phyloP scores from a whole-genome alignment of 495 filamentous ascomycete genomes.

The Neurospora tetrasperma region DNA sequence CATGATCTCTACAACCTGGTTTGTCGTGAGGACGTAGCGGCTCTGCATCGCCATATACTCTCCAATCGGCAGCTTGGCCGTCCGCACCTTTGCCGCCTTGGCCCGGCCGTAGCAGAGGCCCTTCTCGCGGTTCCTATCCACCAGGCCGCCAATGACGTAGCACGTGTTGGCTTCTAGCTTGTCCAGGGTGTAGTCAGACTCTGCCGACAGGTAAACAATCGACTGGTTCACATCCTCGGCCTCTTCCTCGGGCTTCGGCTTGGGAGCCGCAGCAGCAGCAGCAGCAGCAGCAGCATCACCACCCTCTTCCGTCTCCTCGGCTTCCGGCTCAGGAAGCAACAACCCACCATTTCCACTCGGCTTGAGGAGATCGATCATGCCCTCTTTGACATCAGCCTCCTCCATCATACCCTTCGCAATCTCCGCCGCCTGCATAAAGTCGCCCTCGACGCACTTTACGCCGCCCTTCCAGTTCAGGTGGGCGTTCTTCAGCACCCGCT shows the following conservation, averaged over 20 bases:
- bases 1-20: slow-evolving; percentile 97
- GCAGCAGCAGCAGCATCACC: not conserved
- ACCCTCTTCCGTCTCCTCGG: slow-evolving; percentile 6
- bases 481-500: slow-evolving; percentile 55
- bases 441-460: slow-evolving; percentile 55
- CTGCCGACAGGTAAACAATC: slow-evolving; percentile 79
- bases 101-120: slow-evolving; percentile 83
- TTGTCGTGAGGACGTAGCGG: slow-evolving; percentile 75
- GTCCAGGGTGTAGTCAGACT: slow-evolving; percentile 71
- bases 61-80: slow-evolving; percentile 84
- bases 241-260: slow-evolving; percentile 20
- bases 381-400: slow-evolving; percentile 35
- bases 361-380: slow-evolving; percentile 43
- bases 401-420: slow-evolving; percentile 51
- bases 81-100: slow-evolving; percentile 60
- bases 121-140: slow-evolving; percentile 93
- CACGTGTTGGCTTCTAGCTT: slow-evolving; percentile 72
- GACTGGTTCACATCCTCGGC: slow-evolving; percentile 29
- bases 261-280: not conserved
- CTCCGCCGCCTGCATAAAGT: slow-evolving; percentile 56
- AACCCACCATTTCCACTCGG: slow-evolving; percentile 24
- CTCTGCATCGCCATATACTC: slow-evolving; percentile 84
- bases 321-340: slow-evolving; percentile 13
- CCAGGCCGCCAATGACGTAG: slow-evolving; percentile 90
- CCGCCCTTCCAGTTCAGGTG: slow-evolving; percentile 67